Percentiles rank a stretch among this genome's conserved stretches.
Evolutionary conservation across 73 alveolate genomes (phyloP).

Genomic region (Breviolum minutum): DNA sequence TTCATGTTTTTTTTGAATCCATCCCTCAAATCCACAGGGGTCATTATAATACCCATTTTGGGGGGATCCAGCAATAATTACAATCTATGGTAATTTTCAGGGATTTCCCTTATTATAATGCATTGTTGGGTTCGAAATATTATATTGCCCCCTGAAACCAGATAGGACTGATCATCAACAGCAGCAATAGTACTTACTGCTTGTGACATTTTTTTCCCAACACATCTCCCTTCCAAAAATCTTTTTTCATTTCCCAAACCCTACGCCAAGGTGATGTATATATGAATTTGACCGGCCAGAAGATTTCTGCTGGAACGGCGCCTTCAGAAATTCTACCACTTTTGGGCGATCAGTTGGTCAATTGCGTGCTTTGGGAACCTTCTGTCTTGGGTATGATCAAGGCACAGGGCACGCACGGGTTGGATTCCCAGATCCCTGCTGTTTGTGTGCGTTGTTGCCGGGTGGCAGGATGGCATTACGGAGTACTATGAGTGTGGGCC

Average conservation of each 20-base stretch:
- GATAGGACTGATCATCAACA: neutral
- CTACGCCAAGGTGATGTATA: conserved; percentile 52
- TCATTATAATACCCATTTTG: too few species aligned
- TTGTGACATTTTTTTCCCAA: neutral
- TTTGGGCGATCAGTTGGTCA: conserved; percentile 67
- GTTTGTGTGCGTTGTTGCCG: neutral
- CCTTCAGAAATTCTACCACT: conserved; percentile 69
- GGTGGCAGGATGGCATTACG: conserved; percentile 33
- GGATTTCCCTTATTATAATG: too few species aligned
- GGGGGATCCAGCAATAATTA: too few species aligned
- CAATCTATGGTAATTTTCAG: too few species aligned
- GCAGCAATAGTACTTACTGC: neutral
- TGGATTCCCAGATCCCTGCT: neutral
- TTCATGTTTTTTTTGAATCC: too few species aligned
- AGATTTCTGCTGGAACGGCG: conserved; percentile 66
- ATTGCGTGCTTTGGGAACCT: conserved; percentile 85
- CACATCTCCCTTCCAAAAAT: neutral
- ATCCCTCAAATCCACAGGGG: neutral
- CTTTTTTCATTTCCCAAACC: neutral
- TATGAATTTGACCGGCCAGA: conserved; percentile 73
- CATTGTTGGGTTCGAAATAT: too few species aligned
- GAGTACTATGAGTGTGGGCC: conserved; percentile 93
- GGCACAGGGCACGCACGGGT: neutral
- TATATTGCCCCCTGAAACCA: neutral
- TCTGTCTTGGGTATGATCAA: conserved; percentile 52